phyloP scores from a whole-genome alignment of 192 early-diverging fungal genomes.

The Geosiphon pyriformis region DNA sequence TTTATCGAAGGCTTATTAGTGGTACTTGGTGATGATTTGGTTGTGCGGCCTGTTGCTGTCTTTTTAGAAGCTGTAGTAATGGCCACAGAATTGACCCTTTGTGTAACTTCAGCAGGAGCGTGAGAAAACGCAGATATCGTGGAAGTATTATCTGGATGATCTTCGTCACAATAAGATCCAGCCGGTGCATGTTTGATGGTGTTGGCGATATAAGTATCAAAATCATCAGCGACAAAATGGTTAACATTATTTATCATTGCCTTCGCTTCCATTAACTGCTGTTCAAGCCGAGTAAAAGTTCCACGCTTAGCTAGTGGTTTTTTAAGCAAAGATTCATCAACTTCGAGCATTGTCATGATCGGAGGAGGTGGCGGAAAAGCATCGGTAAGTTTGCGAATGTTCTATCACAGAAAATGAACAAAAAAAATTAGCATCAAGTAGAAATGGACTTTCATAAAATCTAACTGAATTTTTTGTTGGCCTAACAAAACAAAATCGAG shows the following conservation, averaged over 20 bases:
- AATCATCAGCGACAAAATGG: slow-evolving; percentile 8
- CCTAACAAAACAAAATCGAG: too few species aligned
- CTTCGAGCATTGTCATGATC: not conserved
- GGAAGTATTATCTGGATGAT: too few species aligned
- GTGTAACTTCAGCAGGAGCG: not conserved
- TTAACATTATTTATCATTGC: slow-evolving; percentile 17
- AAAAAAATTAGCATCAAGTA: not conserved
- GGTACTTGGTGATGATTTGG: not conserved
- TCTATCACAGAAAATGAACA: not conserved
- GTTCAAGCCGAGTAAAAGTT: slow-evolving; percentile 27
- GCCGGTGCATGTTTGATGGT: not conserved
- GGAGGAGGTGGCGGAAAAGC: slow-evolving; percentile 6
- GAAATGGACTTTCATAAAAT: not conserved
- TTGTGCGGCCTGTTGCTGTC: not conserved
- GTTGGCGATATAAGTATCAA: slow-evolving; percentile 14
- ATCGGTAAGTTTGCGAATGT: not conserved
- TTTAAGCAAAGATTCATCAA: slow-evolving; percentile 10
- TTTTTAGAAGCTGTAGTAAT: not conserved
- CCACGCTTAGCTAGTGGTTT: slow-evolving; percentile 22
- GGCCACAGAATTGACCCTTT: not conserved
- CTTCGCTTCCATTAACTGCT: slow-evolving; percentile 26
- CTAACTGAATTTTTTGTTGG: not conserved
- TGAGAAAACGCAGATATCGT: not conserved
- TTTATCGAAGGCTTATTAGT: too few species aligned
- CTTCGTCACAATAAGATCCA: not conserved